Evolutionary conservation across 768 basidiomycete genomes (phyloP).

Genomic region (Agrocybe praecox): DNA sequence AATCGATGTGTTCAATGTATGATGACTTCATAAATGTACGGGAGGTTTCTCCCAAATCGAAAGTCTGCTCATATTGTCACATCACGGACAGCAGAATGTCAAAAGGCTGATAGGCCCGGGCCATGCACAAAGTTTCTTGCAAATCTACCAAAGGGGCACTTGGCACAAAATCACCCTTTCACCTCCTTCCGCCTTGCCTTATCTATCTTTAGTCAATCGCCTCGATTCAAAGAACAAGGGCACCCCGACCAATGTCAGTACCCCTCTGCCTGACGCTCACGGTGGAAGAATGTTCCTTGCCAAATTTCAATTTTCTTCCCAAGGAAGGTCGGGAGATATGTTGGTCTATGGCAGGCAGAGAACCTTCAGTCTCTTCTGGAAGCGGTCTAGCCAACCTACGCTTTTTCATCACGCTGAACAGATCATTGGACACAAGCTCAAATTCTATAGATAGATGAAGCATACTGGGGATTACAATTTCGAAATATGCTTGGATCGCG

Average conservation of each 20-base stretch:
- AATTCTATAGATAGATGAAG: slow-evolving; percentile 22
- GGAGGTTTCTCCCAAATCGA: too few relatives aligned
- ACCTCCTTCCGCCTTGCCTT: slow-evolving; percentile 6
- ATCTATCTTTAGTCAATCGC: slow-evolving; percentile 19
- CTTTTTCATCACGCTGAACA: slow-evolving; percentile 13
- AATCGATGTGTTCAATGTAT: slow-evolving; percentile 37
- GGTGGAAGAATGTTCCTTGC: slow-evolving; percentile 38
- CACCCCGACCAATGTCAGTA: background rate
- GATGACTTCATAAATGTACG: slow-evolving; percentile 31
- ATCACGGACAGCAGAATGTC: too few relatives aligned
- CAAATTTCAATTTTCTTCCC: slow-evolving; percentile 37
- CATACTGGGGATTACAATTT: slow-evolving; percentile 14
- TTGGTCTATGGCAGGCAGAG: slow-evolving; percentile 43
- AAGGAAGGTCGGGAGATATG: slow-evolving; percentile 17
- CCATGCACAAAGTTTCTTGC: slow-evolving; percentile 37
- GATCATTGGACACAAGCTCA: slow-evolving; percentile 13
- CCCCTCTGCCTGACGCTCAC: slow-evolving; percentile 31
- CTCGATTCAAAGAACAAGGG: slow-evolving; percentile 20
- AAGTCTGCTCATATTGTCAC: too few relatives aligned
- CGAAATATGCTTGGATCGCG: slow-evolving; percentile 22
- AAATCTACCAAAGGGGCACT: slow-evolving; percentile 38
- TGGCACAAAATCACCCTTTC: slow-evolving; percentile 34
- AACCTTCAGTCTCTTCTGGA: slow-evolving; percentile 35
- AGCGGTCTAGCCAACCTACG: background rate
- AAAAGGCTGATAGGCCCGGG: slow-evolving; percentile 41